Conservation (phyloP, 208 protist species). For the Acanthamoeba triangularis region DNA sequence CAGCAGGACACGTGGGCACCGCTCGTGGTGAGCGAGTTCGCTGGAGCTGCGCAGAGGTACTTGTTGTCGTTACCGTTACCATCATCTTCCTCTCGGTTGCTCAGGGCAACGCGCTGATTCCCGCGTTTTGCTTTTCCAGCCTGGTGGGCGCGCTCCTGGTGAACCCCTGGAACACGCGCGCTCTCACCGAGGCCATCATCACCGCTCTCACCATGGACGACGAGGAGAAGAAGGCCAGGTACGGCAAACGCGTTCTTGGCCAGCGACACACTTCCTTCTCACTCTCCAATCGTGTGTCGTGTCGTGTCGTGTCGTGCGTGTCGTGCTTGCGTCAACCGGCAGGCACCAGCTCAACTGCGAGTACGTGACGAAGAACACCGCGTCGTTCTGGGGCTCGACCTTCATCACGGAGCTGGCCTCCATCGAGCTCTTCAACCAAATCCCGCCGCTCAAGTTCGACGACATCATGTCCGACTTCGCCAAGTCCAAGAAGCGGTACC, state of each 20-base stretch:
- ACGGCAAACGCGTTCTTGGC: too few relatives aligned
- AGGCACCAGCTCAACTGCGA: slow-evolving; percentile 62
- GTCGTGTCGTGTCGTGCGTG: slow-evolving; percentile 41
- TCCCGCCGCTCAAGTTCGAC: slow-evolving; percentile 71
- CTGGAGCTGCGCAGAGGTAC: slow-evolving; percentile 81
- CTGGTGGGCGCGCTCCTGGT: slow-evolving; percentile 80
- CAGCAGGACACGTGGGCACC: slow-evolving; percentile 78
- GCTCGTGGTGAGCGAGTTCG: slow-evolving; percentile 90
- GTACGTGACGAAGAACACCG: slow-evolving; percentile 47
- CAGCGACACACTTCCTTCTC: too few relatives aligned
- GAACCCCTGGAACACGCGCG: slow-evolving; percentile 86
- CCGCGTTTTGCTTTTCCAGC: not conserved
- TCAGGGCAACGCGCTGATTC: too few relatives aligned
- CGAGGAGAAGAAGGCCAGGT: slow-evolving; percentile 75
- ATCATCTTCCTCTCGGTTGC: not conserved
- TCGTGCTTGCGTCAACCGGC: not conserved
- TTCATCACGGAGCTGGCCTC: slow-evolving; percentile 39
- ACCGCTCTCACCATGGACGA: slow-evolving; percentile 58
- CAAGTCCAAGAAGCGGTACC: slow-evolving; percentile 39
- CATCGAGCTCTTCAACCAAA: slow-evolving; percentile 65
- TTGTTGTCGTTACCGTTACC: not conserved
- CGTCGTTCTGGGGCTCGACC: slow-evolving; percentile 57
- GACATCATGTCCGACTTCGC: not conserved
- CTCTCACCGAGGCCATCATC: slow-evolving; percentile 78
- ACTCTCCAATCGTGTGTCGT: slow-evolving; percentile 34